phyloP scores from a whole-genome alignment of 2,329 filamentous ascomycete species.

The Scedosporium minutisporum region DNA sequence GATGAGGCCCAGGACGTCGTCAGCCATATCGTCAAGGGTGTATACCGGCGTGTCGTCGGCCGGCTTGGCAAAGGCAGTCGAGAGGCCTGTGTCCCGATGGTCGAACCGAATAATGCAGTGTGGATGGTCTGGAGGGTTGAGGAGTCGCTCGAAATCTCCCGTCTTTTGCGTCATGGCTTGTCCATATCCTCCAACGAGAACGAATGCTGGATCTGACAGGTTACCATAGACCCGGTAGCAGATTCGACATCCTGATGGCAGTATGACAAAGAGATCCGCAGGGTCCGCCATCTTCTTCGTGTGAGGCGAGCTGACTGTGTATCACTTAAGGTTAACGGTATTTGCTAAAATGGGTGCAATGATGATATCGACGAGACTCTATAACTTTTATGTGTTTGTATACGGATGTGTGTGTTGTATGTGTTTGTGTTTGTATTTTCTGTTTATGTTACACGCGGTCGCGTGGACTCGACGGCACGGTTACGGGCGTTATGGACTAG shows the following conservation, averaged over 20 bases:
- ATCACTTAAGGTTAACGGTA: too few species aligned
- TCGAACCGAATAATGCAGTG: too few species aligned
- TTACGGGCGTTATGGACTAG: too few species aligned
- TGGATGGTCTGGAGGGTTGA: conserved; percentile 10
- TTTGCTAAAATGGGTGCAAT: too few species aligned
- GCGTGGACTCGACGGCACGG: too few species aligned
- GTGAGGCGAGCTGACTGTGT: too few species aligned
- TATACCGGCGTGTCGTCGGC: conserved; percentile 12
- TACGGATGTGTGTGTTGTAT: too few species aligned
- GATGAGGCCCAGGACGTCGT: conserved; percentile 17
- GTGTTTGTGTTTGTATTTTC: too few species aligned
- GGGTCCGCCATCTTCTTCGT: background rate
- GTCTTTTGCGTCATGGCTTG: conserved; percentile 17
- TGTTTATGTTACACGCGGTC: too few species aligned
- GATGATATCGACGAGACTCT: too few species aligned
- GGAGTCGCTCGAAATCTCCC: conserved; percentile 12
- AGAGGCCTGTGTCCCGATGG: too few species aligned
- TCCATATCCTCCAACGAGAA: background rate
- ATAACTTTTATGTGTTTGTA: too few species aligned
- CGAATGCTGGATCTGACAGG: conserved; percentile 14
- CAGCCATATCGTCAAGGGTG: conserved; percentile 16
- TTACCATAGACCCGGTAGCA: conserved; percentile 20
- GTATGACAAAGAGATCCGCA: conserved; percentile 16
- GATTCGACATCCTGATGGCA: conserved; percentile 17
- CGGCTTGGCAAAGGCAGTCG: conserved; percentile 12